A percentile compares a stretch with the other conserved stretches of the same genome.
Evolutionary conservation across 306 rosid species (phyloP).

Genomic region (Mucuna pruriens): DNA sequence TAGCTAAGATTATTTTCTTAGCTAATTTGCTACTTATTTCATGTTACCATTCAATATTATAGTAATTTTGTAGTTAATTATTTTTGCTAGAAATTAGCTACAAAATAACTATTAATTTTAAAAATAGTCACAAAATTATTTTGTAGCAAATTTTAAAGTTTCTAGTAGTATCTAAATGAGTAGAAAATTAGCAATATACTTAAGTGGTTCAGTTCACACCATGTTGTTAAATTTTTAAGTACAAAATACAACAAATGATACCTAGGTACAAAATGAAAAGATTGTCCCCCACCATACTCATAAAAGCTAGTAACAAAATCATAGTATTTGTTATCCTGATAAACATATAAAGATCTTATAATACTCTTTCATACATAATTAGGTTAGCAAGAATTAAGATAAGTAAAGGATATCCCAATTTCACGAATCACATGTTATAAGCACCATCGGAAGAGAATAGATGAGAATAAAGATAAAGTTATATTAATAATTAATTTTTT

Average conservation of each 20-base stretch:
- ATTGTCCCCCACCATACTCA: conserved; percentile 97
- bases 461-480: not conserved
- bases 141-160: too few relatives aligned
- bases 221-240: not conserved
- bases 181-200: conserved; percentile 8
- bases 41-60: too few relatives aligned
- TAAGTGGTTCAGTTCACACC: not conserved
- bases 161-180: conserved; percentile 58
- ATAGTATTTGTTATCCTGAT: conserved; percentile 91
- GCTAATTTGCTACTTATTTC: too few relatives aligned
- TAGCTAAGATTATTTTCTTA: too few relatives aligned
- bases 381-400: not conserved
- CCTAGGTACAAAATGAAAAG: conserved; percentile 96
- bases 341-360: conserved; percentile 16
- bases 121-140: too few relatives aligned
- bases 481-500: not conserved
- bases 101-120: too few relatives aligned
- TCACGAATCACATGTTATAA: not conserved
- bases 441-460: not conserved
- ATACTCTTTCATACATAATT: not conserved
- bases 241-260: conserved; percentile 29
- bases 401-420: not conserved
- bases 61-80: too few relatives aligned
- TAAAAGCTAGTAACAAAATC: conserved; percentile 92
- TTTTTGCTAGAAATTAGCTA: too few relatives aligned